Evolutionary conservation across 768 basidiomycete genomes (phyloP).

Genomic region (Rhodosporidiobolus sp.): DNA sequence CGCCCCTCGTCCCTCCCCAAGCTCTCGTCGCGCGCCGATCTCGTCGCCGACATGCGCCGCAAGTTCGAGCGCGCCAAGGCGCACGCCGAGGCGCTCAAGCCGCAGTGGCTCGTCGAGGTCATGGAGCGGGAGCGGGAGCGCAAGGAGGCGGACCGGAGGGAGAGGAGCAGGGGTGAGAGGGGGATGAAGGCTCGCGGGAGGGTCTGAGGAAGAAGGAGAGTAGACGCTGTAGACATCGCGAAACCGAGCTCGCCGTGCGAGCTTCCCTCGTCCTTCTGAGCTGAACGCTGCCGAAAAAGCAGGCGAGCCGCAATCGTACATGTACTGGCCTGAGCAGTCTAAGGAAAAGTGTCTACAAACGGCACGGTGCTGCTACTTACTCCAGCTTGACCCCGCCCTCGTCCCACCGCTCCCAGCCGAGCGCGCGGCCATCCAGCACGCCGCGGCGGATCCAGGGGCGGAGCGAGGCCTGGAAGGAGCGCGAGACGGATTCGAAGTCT

Average conservation of each 20-base stretch:
- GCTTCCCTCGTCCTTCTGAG: too few species aligned
- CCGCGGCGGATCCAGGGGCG: slow-evolving; percentile 34
- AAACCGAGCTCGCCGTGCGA: too few species aligned
- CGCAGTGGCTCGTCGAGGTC: background rate
- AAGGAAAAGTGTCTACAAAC: background rate
- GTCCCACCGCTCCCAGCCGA: slow-evolving; percentile 30
- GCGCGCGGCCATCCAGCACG: slow-evolving; percentile 28
- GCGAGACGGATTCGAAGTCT: slow-evolving; percentile 28
- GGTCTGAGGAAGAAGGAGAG: too few species aligned
- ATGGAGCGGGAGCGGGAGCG: background rate
- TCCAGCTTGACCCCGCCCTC: slow-evolving; percentile 27
- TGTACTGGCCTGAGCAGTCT: too few species aligned
- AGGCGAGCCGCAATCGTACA: too few species aligned
- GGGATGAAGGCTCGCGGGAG: too few species aligned
- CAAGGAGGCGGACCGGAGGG: background rate
- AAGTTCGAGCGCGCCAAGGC: background rate
- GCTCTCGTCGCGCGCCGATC: background rate
- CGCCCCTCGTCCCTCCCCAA: background rate
- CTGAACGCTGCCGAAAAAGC: too few species aligned
- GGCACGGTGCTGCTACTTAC: background rate
- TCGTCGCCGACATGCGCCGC: background rate
- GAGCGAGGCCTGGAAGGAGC: slow-evolving; percentile 11
- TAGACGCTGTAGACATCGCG: too few species aligned
- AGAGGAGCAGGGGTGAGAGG: background rate
- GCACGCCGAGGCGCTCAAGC: background rate